Evolutionary conservation across 1,284 basidiomycete species (phyloP).

Genomic region (Ceratobasidium sp.): DNA sequence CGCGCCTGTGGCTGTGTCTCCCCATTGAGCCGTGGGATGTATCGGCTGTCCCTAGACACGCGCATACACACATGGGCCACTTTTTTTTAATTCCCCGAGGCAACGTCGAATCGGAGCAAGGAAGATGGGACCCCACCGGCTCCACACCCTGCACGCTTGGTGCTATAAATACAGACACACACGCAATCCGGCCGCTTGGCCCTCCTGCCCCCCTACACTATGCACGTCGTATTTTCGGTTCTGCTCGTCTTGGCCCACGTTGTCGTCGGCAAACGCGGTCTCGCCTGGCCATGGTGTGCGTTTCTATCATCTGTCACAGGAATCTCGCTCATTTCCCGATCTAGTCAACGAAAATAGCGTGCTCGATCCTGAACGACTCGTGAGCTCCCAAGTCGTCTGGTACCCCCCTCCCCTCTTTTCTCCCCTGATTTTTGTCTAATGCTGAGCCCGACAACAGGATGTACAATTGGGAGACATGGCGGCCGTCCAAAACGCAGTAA

Average conservation of each 20-base stretch:
- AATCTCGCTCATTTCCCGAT: not conserved
- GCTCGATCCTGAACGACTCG: not conserved
- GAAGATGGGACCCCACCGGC: too few species aligned
- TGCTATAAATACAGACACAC: not conserved
- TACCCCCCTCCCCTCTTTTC: not conserved
- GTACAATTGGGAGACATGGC: constrained; percentile 38
- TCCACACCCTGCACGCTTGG: too few species aligned
- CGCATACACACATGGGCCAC: not conserved
- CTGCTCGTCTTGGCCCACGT: not conserved
- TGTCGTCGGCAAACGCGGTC: constrained; percentile 20
- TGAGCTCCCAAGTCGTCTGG: constrained; percentile 9
- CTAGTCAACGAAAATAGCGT: constrained; percentile 11
- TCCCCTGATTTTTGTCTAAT: not conserved
- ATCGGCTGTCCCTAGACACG: too few species aligned
- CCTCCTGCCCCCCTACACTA: not conserved
- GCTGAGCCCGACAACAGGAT: constrained; percentile 18
- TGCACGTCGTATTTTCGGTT: not conserved
- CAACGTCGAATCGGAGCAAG: too few species aligned
- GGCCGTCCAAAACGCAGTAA: constrained; percentile 28
- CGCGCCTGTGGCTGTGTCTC: constrained; percentile 10
- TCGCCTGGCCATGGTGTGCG: constrained; percentile 39
- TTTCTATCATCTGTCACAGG: not conserved
- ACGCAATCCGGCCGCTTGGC: not conserved
- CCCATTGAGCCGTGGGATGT: too few species aligned
- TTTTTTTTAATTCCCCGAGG: not conserved